These are phyloP conservation scores for Acer yangbiense DNA, from an alignment of 345 rosid species.

Conservation along the genomic window DNA sequence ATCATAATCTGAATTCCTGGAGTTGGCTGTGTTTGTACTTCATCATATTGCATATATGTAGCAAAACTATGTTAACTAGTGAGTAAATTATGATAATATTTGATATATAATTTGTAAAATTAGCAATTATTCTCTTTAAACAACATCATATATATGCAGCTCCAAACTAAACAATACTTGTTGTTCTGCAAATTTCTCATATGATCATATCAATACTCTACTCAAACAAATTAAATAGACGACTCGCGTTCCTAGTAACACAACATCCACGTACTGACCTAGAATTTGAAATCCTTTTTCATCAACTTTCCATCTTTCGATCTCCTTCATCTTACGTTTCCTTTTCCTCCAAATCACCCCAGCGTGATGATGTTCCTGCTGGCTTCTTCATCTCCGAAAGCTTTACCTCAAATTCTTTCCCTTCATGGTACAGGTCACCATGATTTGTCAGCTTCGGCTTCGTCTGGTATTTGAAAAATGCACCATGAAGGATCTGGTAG, in stretches of 20 bases:
- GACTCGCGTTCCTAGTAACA: background rate
- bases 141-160: background rate
- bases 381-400: constrained; percentile 84
- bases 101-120: constrained; percentile 3
- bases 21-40: background rate
- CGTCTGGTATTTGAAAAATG: constrained; percentile 98
- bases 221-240: too few species aligned
- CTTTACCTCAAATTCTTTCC: constrained; percentile 99
- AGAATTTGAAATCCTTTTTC: constrained; percentile 92
- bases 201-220: too few species aligned
- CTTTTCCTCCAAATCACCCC: constrained; percentile 52
- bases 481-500: constrained; percentile 99
- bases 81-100: background rate
- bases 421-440: constrained; percentile 96
- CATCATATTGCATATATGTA: background rate
- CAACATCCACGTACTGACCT: background rate
- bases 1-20: background rate
- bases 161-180: constrained; percentile 2
- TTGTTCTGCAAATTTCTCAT: background rate
- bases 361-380: constrained; percentile 70
- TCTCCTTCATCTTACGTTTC: constrained; percentile 82
- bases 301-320: constrained; percentile 85
- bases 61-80: background rate
- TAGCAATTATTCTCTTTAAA: background rate
- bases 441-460: constrained; percentile 92